These are phyloP conservation scores for Echium plantagineum DNA, from an alignment of 257 asterid genomes.

Conservation along the genomic window DNA sequence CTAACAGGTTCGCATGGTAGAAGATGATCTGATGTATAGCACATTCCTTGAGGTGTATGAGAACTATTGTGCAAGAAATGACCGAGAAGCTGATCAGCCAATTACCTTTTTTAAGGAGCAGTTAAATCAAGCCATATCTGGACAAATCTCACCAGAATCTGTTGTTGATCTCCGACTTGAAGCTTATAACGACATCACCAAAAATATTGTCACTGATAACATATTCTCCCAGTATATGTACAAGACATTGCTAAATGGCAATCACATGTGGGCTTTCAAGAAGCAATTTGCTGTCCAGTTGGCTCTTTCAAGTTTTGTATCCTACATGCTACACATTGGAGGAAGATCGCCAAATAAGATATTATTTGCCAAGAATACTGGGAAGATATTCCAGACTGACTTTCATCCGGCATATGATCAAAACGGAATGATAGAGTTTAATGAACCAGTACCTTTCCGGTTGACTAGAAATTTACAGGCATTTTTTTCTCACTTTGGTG, in stretches of 20 bases:
- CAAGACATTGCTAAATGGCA: conserved; percentile 79
- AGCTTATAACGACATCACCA: conserved; percentile 80
- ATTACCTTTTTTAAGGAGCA: conserved; percentile 91
- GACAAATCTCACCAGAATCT: conserved; percentile 92
- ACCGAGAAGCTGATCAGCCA: conserved; percentile 84
- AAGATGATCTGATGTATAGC: conserved; percentile 95
- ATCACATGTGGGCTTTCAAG: conserved; percentile 94
- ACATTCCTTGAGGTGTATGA: conserved; percentile 97
- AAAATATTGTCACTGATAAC: conserved; percentile 70
- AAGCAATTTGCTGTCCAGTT: conserved; percentile 94
- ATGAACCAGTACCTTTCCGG: conserved; percentile 94
- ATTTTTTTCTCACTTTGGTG: conserved; percentile 93
- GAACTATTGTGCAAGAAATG: conserved; percentile 94
- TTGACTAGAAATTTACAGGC: conserved; percentile 92
- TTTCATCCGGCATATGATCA: conserved; percentile 96
- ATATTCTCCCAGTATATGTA: conserved; percentile 97
- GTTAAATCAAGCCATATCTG: conserved; percentile 89
- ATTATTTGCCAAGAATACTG: conserved; percentile 89
- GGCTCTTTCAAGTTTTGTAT: conserved; percentile 93
- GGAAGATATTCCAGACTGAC: conserved; percentile 94
- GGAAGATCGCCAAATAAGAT: conserved; percentile 98
- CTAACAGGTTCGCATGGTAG: conserved; percentile 91
- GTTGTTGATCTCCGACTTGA: conserved; percentile 94
- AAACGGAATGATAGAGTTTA: conserved; percentile 93
- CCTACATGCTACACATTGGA: conserved; percentile 93